Evolutionary conservation across 148 eudicot species (phyloP), one percentile per base, ranked within the genome.

Genomic region (Rhododendron vialii): DNA sequence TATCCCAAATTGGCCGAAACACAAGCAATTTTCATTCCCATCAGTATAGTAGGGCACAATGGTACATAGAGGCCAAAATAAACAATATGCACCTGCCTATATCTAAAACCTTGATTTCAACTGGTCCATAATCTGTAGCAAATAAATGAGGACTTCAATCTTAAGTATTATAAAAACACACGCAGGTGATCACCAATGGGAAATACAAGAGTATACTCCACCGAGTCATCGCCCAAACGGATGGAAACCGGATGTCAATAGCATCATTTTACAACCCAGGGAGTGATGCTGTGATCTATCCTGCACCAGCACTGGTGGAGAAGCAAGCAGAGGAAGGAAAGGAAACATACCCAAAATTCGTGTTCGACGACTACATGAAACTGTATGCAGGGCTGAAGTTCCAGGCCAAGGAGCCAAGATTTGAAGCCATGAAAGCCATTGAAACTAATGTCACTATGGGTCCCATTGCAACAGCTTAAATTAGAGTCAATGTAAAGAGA

Each of bases 391-490:
- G 87, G 1, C 85, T 90, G 17, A 92, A 92, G 88, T 92, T 92
- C 83, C 93, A 94, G 85, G 93, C 92, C 45, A 94, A 94, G 86
- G 95, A 94, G 78, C 95, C 98, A 67, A 89, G 98, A 78, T 94
- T 94, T 86, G 95, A 93, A 88, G 89, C 90, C 55, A 93, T 94
- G 92, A 94, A 94, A 87, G 85, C 93, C 65, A 11, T 91, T 76
- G 92, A 85, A 84, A 78, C 65, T 82, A 73, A 36, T 24, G 88
- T 73, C 20, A 82, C 51, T 22, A 41, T 88, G 71, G 91, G 85
- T 35, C 87, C 92, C 5, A 84, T 90, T 41, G 89, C 90, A 53
- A 88, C 89, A 74, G 92, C 89, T 80, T 90, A 81, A 87, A 35
- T 51, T 53, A 1, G 53, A 41, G 55, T 5, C 57, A 9, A 48